Conservation (phyloP, 495 filamentous ascomycete species). For the Aspergillus bridgeri region DNA sequence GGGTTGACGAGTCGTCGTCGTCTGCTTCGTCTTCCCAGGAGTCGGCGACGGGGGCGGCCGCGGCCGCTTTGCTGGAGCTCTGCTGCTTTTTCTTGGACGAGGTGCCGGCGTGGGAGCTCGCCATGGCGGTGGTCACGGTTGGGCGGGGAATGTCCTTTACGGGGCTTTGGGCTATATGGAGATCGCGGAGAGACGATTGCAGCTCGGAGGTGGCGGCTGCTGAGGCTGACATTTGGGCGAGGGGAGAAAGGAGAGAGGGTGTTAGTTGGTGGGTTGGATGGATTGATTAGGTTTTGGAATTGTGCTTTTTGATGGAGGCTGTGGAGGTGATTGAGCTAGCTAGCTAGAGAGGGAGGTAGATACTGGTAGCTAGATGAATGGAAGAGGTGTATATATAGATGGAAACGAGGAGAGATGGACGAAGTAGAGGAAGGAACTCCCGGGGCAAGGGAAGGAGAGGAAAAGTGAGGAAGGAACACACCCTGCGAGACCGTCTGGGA, state of each 20-base stretch:
- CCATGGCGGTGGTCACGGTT: constrained; percentile 12
- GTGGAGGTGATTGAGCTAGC: neutral
- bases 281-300: neutral
- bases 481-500: constrained; percentile 5
- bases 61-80: no score
- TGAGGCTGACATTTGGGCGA: constrained; percentile 19
- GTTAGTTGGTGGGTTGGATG: constrained; percentile 11
- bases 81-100: constrained; percentile 35
- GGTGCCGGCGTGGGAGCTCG: constrained; percentile 17
- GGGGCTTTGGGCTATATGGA: constrained; percentile 38
- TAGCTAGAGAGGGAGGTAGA: neutral
- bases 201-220: constrained; percentile 32
- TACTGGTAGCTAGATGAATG: neutral
- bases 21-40: constrained; percentile 81
- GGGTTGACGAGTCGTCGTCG: constrained; percentile 19
- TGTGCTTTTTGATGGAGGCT: neutral
- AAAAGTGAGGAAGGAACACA: neutral
- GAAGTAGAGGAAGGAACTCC: neutral
- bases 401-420: neutral
- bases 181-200: constrained; percentile 42
- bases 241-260: neutral
- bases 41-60: constrained; percentile 57
- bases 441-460: neutral
- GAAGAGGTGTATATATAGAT: neutral
- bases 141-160: constrained; percentile 33